Percentiles rank a stretch among this genome's conserved stretches.
phyloP scores from a whole-genome alignment of 208 protist genomes.

The Eutreptiella sp. region DNA sequence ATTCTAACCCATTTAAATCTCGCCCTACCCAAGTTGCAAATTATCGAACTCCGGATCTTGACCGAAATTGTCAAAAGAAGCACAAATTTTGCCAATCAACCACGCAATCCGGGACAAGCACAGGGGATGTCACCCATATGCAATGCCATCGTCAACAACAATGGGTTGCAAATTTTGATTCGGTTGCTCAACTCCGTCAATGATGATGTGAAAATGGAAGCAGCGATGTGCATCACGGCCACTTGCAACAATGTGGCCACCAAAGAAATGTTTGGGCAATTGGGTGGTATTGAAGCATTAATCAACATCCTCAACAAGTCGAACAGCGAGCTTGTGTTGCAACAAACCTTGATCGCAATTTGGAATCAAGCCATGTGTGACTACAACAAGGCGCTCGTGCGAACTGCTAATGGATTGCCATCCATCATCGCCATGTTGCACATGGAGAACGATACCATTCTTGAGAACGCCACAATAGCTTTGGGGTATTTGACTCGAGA shows the following conservation, averaged over 20 bases:
- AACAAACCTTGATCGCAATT: conserved; percentile 72
- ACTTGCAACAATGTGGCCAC: neutral
- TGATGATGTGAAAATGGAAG: conserved; percentile 78
- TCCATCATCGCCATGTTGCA: conserved; percentile 75
- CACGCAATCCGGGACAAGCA: neutral
- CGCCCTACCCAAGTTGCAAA: conserved; percentile 9
- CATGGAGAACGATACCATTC: conserved; percentile 72
- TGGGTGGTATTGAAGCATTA: conserved; percentile 63
- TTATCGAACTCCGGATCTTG: conserved; percentile 1
- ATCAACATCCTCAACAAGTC: conserved; percentile 70
- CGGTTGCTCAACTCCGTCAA: conserved; percentile 46
- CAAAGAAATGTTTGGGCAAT: conserved; percentile 45
- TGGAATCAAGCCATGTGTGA: conserved; percentile 48
- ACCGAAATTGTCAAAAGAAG: conserved; percentile 18
- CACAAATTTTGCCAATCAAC: conserved; percentile 9
- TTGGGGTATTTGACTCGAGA: conserved; percentile 86
- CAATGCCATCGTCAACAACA: conserved; percentile 12
- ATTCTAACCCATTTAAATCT: neutral
- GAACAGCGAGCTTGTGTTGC: conserved; percentile 71
- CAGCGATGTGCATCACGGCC: conserved; percentile 52
- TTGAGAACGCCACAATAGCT: conserved; percentile 83
- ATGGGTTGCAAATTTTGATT: conserved; percentile 3
- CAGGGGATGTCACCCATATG: neutral
- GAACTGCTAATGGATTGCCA: conserved; percentile 63
- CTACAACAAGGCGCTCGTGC: conserved; percentile 54